Percentiles rank a stretch among this genome's conserved stretches.
Evolutionary conservation across 1,284 basidiomycete genomes (phyloP).

Genomic region (Cryptococcus hybrid): DNA sequence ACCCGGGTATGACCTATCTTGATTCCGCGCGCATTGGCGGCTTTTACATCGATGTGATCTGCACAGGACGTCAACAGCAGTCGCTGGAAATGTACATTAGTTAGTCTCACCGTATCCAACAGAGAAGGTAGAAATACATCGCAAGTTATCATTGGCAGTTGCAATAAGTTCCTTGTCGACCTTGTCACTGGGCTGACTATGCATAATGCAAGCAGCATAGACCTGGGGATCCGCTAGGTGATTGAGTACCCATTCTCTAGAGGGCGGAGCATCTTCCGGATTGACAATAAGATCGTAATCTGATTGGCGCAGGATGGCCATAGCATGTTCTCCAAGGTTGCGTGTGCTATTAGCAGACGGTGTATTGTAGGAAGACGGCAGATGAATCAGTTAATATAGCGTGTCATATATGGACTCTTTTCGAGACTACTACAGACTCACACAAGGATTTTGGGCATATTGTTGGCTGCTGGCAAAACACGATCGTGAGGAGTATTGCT

Average conservation of each 20-base stretch:
- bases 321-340: conserved; percentile 66
- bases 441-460: conserved; percentile 32
- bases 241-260: conserved; percentile 73
- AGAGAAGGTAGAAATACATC: conserved; percentile 79
- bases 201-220: conserved; percentile 38
- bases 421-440: conserved; percentile 7
- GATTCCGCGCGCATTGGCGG: conserved; percentile 64
- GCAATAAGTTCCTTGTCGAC: conserved; percentile 71
- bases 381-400: too few species aligned
- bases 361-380: background rate
- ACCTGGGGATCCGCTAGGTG: conserved; percentile 69
- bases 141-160: conserved; percentile 59
- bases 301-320: conserved; percentile 58
- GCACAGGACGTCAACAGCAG: conserved; percentile 1
- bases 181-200: conserved; percentile 45
- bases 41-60: conserved; percentile 78
- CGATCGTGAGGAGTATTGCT: too few species aligned
- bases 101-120: conserved; percentile 71
- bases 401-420: too few species aligned
- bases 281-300: conserved; percentile 58
- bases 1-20: conserved; percentile 88
- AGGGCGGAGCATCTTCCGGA: conserved; percentile 64
- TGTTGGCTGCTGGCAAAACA: background rate
- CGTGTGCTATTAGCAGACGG: conserved; percentile 31
- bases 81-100: background rate